Evolutionary conservation across 2,329 filamentous ascomycete species (phyloP), one percentile per base, ranked within the genome.

Genomic region (Claviceps digitariae): DNA sequence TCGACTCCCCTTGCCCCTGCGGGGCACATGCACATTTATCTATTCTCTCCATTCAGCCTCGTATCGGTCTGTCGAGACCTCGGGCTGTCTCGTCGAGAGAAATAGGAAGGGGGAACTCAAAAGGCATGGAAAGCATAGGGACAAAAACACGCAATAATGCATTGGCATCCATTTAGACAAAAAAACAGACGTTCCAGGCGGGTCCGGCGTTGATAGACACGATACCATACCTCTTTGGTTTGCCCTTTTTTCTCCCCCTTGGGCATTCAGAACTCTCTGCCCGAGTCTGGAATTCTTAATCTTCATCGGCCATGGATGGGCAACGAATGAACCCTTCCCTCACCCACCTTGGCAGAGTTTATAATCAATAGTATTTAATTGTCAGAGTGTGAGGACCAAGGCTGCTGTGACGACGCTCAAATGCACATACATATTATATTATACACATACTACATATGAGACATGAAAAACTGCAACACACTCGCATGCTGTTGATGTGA

Each of bases 161-260:
- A 55, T 48, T 31, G 48, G 43, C 51, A 46, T 51, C 25, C 48
- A 56, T 49, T 48, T 56, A 56, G 57, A 55, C 54, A 48, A 53
- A 51, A 51, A 53, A 51, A 51, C 54, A 53, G 50, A 51, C 54
- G 57, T 60, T 56, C 52, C 55, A 53, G 57, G 57, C 54, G 56
- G 58, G 59, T 55, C 57, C 50, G 60, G 59, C 57, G 58, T 60
- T 57, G 44, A 47, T 57, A 57, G 54, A 56, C 49, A 55, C 40
- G 58, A 59, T 60, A 58, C 56, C 57, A 59, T 54, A 17, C n/a
- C n/a, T n/a, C 12, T 41, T 53, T 51, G 50, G 34, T 52, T 52
- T 48, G 21, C 12, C 43, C 43, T 44, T 25, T 12, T n/a, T n/a
- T n/a, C n/a, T 7, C 40, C 15, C 45, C 38, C 31, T 23, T 23